phyloP scores from a whole-genome alignment of 2,329 filamentous ascomycete species.

The Saccharata proteae region DNA sequence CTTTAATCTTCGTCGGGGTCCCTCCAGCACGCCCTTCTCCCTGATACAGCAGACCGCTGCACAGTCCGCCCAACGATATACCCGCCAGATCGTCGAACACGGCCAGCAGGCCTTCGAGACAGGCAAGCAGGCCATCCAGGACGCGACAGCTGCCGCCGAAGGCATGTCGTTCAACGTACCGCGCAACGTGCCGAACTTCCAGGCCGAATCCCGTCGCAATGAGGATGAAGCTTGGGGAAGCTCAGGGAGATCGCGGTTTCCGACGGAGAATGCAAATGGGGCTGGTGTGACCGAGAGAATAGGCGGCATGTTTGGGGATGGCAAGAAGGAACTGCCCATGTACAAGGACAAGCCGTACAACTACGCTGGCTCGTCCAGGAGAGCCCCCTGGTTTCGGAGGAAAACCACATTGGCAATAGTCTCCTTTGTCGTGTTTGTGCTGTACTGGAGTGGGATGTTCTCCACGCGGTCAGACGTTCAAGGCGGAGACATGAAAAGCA shows the following conservation, averaged over 20 bases:
- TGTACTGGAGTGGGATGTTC: slow-evolving; percentile 50
- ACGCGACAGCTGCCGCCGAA: slow-evolving; percentile 4
- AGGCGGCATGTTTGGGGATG: slow-evolving; percentile 50
- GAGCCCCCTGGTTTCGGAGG: slow-evolving; percentile 49
- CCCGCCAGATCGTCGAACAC: slow-evolving; percentile 15
- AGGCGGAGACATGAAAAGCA: too few relatives aligned
- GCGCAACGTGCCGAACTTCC: slow-evolving; percentile 30
- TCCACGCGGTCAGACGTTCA: too few relatives aligned
- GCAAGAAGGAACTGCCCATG: slow-evolving; percentile 63
- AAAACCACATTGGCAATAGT: slow-evolving; percentile 47
- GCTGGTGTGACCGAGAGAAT: slow-evolving; percentile 45
- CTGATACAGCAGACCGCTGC: slow-evolving; percentile 20
- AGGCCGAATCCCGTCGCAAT: slow-evolving; percentile 25
- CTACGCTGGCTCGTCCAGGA: slow-evolving; percentile 43
- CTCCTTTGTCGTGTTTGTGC: slow-evolving; percentile 42
- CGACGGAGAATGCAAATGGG: slow-evolving; percentile 3
- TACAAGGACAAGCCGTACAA: slow-evolving; percentile 98
- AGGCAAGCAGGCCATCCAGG: slow-evolving; percentile 12
- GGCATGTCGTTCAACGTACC: slow-evolving; percentile 32
- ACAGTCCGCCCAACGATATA: slow-evolving; percentile 14
- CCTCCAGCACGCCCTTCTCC: slow-evolving; percentile 16
- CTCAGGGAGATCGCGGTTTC: slow-evolving; percentile 13
- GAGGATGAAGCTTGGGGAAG: slow-evolving; percentile 31
- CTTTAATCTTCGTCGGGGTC: slow-evolving; percentile 30
- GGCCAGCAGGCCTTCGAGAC: slow-evolving; percentile 22